Evolutionary conservation across 441 rosid genomes (phyloP).

Genomic region (Populus hybrid): DNA sequence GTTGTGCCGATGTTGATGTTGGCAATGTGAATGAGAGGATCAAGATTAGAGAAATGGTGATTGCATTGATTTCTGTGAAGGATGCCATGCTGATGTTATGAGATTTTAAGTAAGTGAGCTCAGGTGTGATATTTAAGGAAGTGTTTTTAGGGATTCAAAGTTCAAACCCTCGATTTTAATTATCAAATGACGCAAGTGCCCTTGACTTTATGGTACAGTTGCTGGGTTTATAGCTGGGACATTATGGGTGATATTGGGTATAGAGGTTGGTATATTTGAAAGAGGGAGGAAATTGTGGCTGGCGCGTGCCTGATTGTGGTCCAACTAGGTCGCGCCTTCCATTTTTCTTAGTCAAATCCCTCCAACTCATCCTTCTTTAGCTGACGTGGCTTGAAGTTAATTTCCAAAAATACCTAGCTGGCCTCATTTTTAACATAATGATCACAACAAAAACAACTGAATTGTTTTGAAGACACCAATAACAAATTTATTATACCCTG

Average conservation of each 20-base stretch:
- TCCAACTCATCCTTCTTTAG: not conserved
- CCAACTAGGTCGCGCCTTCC: not conserved
- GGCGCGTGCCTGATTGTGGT: slow-evolving; percentile 5
- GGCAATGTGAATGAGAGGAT: slow-evolving; percentile 1
- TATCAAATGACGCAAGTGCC: not conserved
- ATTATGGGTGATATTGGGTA: not conserved
- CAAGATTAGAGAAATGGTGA: not conserved
- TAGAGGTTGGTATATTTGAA: not conserved
- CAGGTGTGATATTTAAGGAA: not conserved
- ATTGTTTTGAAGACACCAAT: too few relatives aligned
- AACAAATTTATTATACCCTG: too few relatives aligned
- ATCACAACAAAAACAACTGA: too few relatives aligned
- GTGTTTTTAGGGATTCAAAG: not conserved
- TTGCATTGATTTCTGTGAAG: not conserved
- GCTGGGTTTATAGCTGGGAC: not conserved
- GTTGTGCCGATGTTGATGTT: not conserved
- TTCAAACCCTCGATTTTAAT: not conserved
- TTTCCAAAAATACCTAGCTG: not conserved
- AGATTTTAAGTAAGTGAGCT: not conserved
- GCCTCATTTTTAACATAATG: not conserved
- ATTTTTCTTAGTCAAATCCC: not conserved
- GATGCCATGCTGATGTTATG: slow-evolving; percentile 3
- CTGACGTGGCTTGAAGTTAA: slow-evolving; percentile 8
- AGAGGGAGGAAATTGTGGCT: not conserved
- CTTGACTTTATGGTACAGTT: not conserved